Evolutionary conservation across 805 yeast genomes (phyloP).

Genomic region (Starmera caribaea): DNA sequence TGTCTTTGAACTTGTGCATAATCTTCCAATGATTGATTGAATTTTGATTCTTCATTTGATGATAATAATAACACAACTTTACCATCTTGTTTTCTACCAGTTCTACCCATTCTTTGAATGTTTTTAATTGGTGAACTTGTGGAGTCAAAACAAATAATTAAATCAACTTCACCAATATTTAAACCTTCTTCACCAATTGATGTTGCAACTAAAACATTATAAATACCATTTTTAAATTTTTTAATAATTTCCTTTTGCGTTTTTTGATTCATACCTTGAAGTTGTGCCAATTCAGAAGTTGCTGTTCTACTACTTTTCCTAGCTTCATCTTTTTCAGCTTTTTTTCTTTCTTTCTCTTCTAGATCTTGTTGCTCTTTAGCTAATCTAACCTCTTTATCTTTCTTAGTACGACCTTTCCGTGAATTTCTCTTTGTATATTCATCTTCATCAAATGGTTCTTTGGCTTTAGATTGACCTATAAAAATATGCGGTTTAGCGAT

Average conservation of each 20-base stretch:
- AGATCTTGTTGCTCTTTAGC: conserved; percentile 21
- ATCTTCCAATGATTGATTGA: conserved; percentile 76
- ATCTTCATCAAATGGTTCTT: conserved; percentile 56
- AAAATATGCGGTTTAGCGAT: conserved; percentile 68
- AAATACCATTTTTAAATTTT: conserved; percentile 60
- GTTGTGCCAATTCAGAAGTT: conserved; percentile 68
- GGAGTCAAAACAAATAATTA: conserved; percentile 87
- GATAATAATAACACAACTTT: conserved; percentile 67
- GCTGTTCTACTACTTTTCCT: conserved; percentile 35
- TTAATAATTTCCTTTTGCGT: conserved; percentile 71
- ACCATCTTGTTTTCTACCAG: conserved; percentile 93
- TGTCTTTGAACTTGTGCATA: conserved; percentile 70
- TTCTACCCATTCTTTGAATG: conserved; percentile 95
- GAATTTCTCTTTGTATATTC: conserved; percentile 33
- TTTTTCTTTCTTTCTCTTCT: conserved; percentile 22
- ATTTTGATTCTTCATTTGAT: conserved; percentile 67
- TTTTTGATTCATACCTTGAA: conserved; percentile 85
- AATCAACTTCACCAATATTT: conserved; percentile 96
- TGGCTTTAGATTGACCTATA: conserved; percentile 83
- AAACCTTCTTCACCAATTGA: conserved; percentile 98
- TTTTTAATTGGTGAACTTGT: conserved; percentile 90
- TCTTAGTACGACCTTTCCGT: conserved; percentile 34
- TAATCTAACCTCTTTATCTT: conserved; percentile 21
- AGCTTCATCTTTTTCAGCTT: conserved; percentile 23
- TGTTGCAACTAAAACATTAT: conserved; percentile 85